Evolutionary conservation across 768 basidiomycete species (phyloP), one percentile per base, ranked within the genome.

Genomic region (Mycena amicta): DNA sequence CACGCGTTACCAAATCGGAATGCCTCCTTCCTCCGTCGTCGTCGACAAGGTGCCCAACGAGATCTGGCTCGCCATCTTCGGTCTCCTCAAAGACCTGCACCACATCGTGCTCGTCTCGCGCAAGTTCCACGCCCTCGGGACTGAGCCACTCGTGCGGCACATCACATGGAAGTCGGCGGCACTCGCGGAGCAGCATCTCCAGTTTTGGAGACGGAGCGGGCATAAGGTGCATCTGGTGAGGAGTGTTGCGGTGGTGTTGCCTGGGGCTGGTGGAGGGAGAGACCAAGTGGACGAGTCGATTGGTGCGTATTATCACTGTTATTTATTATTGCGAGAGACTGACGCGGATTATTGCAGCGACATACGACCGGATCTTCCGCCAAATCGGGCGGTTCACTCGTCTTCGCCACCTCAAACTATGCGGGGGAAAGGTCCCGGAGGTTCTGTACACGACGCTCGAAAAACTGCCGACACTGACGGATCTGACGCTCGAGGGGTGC

Each of bases 61-160:
- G 29, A 49, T 61, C 45, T 61, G 60, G 60, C 49, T 61, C 2
- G 43, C 39, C 0, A 57, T 57, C 18, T 61, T 61, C 22, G 46
- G 6, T 2, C 29, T 54, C 1, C 28, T 61, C 25, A 18, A 41
- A 3, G 30, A 39, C 11, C 55, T 61, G 12, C 20, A 29, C 27
- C 29, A 40, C n/a, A 52, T 57, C 29, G 52, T 56, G 12, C 52
- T 54, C 33, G 52, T 39, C 4, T 61, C 43, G 29, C 55, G 40
- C 5, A 33, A 33, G 39, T 61, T 61, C 31, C 22, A 57, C 22
- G 18, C 11, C 2, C 60, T 61, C 1, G 60, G 29, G 1, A 57
- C 23, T 5, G 60, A 61, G 31, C 43, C 41, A 0, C 55, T 61
- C 0, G 37, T 61, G 11, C 60, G 60, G 0, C 27, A 61, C 28